Evolutionary conservation across 2,329 filamentous ascomycete genomes (phyloP).

Genomic region (Alternaria panax): DNA sequence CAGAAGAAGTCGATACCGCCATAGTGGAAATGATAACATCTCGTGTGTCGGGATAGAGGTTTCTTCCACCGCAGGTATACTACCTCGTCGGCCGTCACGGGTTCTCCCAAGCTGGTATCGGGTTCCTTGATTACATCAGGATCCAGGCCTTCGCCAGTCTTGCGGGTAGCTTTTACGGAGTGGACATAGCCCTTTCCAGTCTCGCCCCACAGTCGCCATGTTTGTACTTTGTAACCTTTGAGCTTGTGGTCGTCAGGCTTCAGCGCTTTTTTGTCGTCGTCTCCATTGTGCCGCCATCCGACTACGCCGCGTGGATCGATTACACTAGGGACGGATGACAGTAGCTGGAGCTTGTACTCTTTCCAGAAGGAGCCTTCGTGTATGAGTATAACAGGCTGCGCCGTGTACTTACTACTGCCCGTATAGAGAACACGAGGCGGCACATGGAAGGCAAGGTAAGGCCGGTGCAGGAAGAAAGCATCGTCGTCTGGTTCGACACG

Average conservation of each 20-base stretch:
- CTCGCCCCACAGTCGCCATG: constrained; percentile 44
- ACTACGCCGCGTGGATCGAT: constrained; percentile 44
- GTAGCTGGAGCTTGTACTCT: constrained; percentile 42
- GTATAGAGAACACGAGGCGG: constrained; percentile 40
- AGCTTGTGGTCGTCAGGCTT: constrained; percentile 20
- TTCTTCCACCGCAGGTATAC: constrained; percentile 36
- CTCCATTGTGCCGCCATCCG: constrained; percentile 29
- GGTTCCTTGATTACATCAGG: constrained; percentile 18
- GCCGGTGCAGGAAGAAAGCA: constrained; percentile 41
- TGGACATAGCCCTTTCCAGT: constrained; percentile 39
- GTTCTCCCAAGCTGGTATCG: neutral
- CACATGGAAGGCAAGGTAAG: constrained; percentile 39
- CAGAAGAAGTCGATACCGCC: constrained; percentile 42
- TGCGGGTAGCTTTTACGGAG: constrained; percentile 24
- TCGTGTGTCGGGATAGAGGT: constrained; percentile 36
- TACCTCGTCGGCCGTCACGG: constrained; percentile 30
- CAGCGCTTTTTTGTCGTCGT: constrained; percentile 4
- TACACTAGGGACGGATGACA: constrained; percentile 29
- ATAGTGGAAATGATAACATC: constrained; percentile 40
- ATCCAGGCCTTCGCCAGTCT: constrained; percentile 18
- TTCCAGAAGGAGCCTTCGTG: constrained; percentile 37
- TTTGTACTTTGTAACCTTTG: constrained; percentile 42
- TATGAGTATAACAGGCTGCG: constrained; percentile 33
- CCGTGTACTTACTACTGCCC: constrained; percentile 22
- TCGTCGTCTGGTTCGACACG: constrained; percentile 7